Evolutionary conservation across 495 filamentous ascomycete species (phyloP).

Genomic region (Podospora fimiseda): DNA sequence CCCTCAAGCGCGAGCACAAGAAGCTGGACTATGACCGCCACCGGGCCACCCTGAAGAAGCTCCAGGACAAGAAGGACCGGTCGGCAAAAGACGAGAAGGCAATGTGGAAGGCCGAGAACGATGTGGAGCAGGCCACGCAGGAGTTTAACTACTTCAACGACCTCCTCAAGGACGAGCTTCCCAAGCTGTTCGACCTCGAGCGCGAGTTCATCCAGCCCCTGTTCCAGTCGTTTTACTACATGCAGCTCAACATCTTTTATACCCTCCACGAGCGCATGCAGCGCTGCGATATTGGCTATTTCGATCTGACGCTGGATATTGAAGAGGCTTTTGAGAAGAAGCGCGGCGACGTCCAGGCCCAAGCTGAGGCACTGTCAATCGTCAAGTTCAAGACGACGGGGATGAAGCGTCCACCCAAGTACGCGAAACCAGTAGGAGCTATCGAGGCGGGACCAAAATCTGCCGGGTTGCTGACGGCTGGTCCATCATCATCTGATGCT

Average conservation of each 20-base stretch:
- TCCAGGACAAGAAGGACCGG: conserved; percentile 97
- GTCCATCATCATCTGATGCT: conserved; percentile 22
- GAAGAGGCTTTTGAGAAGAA: conserved; percentile 86
- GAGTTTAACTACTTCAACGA: conserved; percentile 98
- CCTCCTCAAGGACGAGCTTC: conserved; percentile 89
- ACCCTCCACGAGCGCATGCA: conserved; percentile 98
- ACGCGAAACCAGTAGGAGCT: conserved; percentile 36
- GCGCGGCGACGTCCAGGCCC: conserved; percentile 77
- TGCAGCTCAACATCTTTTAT: conserved; percentile 99
- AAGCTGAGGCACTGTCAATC: conserved; percentile 72
- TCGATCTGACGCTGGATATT: conserved; percentile 82
- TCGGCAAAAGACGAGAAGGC: conserved; percentile 95
- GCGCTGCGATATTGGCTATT: conserved; percentile 91
- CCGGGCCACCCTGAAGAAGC: conserved; percentile 75
- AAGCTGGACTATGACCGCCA: conserved; percentile 93
- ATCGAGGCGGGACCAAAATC: conserved; percentile 35
- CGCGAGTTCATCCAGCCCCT: conserved; percentile 94
- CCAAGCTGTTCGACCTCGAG: conserved; percentile 87
- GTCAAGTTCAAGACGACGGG: conserved; percentile 85
- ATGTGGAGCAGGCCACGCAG: conserved; percentile 85
- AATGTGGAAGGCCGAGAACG: conserved; percentile 88
- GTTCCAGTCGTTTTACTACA: conserved; percentile 99
- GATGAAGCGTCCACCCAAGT: conserved; percentile 47
- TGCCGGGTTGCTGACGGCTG: conserved; percentile 37
- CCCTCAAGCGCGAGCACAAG: conserved; percentile 91